Percentiles rank a stretch among this genome's conserved stretches.
These are phyloP conservation scores for Alternaria panax DNA, from an alignment of 2,329 filamentous ascomycete species.

Conservation along the genomic window DNA sequence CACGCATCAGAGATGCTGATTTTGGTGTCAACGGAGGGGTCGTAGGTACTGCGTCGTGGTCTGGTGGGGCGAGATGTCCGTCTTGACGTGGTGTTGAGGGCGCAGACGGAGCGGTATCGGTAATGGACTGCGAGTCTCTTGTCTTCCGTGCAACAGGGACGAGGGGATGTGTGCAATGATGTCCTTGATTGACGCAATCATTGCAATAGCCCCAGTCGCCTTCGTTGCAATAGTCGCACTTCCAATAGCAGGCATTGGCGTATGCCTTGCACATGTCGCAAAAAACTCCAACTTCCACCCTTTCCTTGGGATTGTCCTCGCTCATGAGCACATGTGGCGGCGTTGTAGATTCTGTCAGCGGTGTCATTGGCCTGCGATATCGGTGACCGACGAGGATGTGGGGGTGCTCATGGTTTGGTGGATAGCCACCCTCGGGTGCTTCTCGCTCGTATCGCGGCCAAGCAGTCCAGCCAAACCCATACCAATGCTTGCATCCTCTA, in stretches of 20 bases:
- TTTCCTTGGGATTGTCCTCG: slow-evolving; percentile 69
- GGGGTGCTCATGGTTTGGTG: slow-evolving; percentile 54
- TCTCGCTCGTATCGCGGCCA: slow-evolving; percentile 67
- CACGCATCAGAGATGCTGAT: slow-evolving; percentile 52
- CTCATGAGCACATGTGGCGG: slow-evolving; percentile 55
- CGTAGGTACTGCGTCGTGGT: slow-evolving; percentile 37
- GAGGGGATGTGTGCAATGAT: slow-evolving; percentile 81
- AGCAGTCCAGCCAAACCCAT: slow-evolving; percentile 80
- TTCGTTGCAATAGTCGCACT: slow-evolving; percentile 84
- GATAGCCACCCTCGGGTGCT: slow-evolving; percentile 52
- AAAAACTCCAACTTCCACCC: slow-evolving; percentile 82
- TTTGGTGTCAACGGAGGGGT: slow-evolving; percentile 53
- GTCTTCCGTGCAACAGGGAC: slow-evolving; percentile 73
- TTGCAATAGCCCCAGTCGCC: slow-evolving; percentile 97
- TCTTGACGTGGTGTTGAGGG: slow-evolving; percentile 28
- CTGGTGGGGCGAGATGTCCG: slow-evolving; percentile 31
- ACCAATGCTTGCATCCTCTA: slow-evolving; percentile 85
- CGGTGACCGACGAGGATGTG: slow-evolving; percentile 61
- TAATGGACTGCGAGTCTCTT: slow-evolving; percentile 21
- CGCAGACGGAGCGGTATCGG: slow-evolving; percentile 18
- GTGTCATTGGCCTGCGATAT: slow-evolving; percentile 47
- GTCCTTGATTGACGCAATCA: slow-evolving; percentile 81
- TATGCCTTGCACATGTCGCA: slow-evolving; percentile 77
- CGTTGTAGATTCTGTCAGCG: slow-evolving; percentile 29
- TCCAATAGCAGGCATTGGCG: slow-evolving; percentile 88